Conservation (phyloP, 495 filamentous ascomycete genomes). For the Penicillium crystallinum region DNA sequence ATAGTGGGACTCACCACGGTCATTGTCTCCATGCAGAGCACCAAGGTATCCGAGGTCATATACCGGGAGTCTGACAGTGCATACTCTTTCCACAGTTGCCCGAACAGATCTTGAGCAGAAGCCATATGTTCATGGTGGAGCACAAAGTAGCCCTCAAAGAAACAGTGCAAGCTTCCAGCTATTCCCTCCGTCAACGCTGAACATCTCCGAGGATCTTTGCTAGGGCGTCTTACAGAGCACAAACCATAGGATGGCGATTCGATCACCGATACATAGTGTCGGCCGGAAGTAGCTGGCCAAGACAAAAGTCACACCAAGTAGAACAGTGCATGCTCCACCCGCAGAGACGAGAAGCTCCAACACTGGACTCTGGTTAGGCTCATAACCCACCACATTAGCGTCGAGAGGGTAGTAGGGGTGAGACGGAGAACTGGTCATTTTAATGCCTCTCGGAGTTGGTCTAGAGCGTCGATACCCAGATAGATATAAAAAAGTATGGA, state of each 20-base stretch:
- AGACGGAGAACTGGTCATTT: conserved; percentile 18
- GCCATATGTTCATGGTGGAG: conserved; percentile 58
- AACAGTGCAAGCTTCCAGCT: conserved; percentile 67
- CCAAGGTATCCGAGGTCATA: conserved; percentile 70
- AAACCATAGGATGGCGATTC: conserved; percentile 62
- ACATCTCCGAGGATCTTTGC: neutral
- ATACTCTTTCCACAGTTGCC: conserved; percentile 89
- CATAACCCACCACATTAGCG: conserved; percentile 55
- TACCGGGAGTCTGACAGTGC: conserved; percentile 78
- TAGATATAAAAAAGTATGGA: no score
- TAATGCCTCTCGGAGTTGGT: neutral
- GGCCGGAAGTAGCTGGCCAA: conserved; percentile 45
- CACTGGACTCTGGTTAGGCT: conserved; percentile 53
- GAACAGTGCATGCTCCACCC: conserved; percentile 41
- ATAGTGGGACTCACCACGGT: conserved; percentile 57
- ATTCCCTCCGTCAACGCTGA: conserved; percentile 5
- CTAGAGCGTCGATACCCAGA: neutral
- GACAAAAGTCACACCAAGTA: conserved; percentile 48
- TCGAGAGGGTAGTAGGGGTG: conserved; percentile 73
- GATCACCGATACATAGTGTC: conserved; percentile 43
- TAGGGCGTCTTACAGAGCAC: conserved; percentile 48
- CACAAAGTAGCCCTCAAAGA: conserved; percentile 85
- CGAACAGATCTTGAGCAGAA: conserved; percentile 57
- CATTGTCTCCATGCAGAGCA: conserved; percentile 78
- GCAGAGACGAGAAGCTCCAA: conserved; percentile 51